Evolutionary conservation across 2,329 filamentous ascomycete genomes (phyloP).

Genomic region (Pseudocercospora vitis): DNA sequence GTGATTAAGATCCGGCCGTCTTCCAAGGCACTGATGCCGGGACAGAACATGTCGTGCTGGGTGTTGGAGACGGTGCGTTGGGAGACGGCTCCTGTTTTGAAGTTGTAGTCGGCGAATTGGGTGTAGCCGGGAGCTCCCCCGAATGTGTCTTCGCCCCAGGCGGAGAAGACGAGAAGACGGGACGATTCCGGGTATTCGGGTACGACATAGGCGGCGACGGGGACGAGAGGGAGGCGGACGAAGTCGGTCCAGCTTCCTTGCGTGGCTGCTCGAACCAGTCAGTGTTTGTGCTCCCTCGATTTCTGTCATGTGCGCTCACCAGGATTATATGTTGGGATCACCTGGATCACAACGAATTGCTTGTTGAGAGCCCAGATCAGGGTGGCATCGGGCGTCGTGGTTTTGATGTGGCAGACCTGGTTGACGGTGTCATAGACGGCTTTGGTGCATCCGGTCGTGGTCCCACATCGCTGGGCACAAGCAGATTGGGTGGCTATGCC

Average conservation of each 20-base stretch:
- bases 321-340: not conserved
- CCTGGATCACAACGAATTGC: constrained; percentile 8
- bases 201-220: constrained; percentile 17
- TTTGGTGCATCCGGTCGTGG: constrained; percentile 10
- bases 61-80: constrained; percentile 40
- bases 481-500: not conserved
- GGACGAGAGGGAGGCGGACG: constrained; percentile 14
- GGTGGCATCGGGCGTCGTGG: not conserved
- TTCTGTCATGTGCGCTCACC: not conserved
- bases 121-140: constrained; percentile 4
- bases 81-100: constrained; percentile 15
- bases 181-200: constrained; percentile 13
- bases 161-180: constrained; percentile 12
- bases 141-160: constrained; percentile 7
- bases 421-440: constrained; percentile 8
- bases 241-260: constrained; percentile 15
- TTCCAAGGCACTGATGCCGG: constrained; percentile 54
- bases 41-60: constrained; percentile 58
- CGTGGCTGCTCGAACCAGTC: not conserved
- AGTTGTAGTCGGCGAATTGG: constrained; percentile 20
- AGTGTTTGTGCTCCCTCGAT: not conserved
- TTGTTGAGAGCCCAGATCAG: constrained; percentile 7
- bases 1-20: constrained; percentile 54
- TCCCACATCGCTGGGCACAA: constrained; percentile 9
- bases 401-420: constrained; percentile 8